Conservation (phyloP, 2,329 filamentous ascomycete species). For the Periconia sp. region DNA sequence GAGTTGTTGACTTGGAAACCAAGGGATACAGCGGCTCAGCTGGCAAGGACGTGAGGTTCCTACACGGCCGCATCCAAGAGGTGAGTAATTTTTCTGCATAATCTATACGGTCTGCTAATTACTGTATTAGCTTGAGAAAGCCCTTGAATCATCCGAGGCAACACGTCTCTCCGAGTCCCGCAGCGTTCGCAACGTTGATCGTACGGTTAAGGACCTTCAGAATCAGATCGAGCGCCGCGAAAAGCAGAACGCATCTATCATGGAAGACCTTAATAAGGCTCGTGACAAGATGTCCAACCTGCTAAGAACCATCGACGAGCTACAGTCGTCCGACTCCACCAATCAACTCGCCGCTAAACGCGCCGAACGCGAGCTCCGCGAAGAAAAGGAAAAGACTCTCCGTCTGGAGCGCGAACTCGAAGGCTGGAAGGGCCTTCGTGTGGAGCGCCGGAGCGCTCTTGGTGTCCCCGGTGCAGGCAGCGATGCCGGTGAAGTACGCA, state of each 20-base stretch:
- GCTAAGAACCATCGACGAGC: conserved; percentile 88
- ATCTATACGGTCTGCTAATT: not conserved
- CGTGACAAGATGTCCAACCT: conserved; percentile 92
- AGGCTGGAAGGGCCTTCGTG: conserved; percentile 74
- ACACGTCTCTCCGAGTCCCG: conserved; percentile 82
- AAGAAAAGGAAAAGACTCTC: conserved; percentile 82
- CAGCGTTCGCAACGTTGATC: conserved; percentile 89
- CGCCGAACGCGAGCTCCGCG: conserved; percentile 86
- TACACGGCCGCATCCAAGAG: conserved; percentile 94
- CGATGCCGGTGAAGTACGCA: conserved; percentile 50
- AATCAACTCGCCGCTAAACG: conserved; percentile 82
- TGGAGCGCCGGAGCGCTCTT: conserved; percentile 59
- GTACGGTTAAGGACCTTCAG: conserved; percentile 91
- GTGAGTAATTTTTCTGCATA: conserved; percentile 58
- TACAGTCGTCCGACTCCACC: conserved; percentile 84
- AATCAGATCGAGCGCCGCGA: conserved; percentile 91
- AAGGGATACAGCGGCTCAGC: conserved; percentile 89
- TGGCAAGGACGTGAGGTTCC: conserved; percentile 92
- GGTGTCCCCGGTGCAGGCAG: conserved; percentile 48
- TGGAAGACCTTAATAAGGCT: conserved; percentile 82
- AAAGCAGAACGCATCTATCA: conserved; percentile 79
- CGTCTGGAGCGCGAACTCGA: conserved; percentile 89
- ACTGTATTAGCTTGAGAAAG: conserved; percentile 74
- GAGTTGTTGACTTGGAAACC: conserved; percentile 90
- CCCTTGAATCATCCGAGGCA: conserved; percentile 82